Base-by-base conservation (phyloP, 2,329 filamentous ascomycete genomes). In the Phialocephala sp. region DNA sequence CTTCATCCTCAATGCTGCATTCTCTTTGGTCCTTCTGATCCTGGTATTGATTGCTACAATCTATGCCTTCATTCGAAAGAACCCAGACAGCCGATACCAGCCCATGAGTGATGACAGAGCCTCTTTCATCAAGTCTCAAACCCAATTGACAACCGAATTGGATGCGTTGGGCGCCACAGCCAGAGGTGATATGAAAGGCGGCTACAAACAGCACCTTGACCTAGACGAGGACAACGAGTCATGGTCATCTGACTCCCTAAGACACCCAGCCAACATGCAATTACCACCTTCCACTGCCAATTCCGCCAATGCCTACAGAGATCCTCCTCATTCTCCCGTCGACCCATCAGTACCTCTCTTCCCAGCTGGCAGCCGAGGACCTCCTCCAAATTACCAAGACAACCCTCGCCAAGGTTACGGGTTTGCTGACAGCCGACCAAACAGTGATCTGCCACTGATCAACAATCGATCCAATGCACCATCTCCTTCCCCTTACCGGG, bases 61-160 rank as follows among this genome's bases (percentile, higher is more conserved):
- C 79, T 92, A 94, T 71, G 91, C 92, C 56, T 88, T 97, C 75
- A 87, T 93, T 77, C 92, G 92, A 68, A 96, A 96, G 85, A 96
- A 97, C 80, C 94, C 94, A 24, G 94, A 98, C 77, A 92, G 91
- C 50, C 90, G 94, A 68, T 98, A 98, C 80, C 93, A 97, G 79
- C 93, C 93, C 74, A 97, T 98, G 94, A 91, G 91, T 62, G 94
- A 98, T 75, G 94, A 98, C 79, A 90, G 94, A 73, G 93, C 92
- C 60, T 97, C 94, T 11, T 97, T 98, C 81, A 97, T 97, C 88
- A 97, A 97, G 83, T 97, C 93, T 15, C 91, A 95, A 78, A 91
- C 91, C 5, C 90, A 94, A 75, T 83, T 97, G 62, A 92, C 90
- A 4, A 97, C 93, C 8, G 94, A 97, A 79, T 85, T 97, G 59